Evolutionary conservation across 1,284 basidiomycete species (phyloP).

Genomic region (Leccinum griseonigrum): DNA sequence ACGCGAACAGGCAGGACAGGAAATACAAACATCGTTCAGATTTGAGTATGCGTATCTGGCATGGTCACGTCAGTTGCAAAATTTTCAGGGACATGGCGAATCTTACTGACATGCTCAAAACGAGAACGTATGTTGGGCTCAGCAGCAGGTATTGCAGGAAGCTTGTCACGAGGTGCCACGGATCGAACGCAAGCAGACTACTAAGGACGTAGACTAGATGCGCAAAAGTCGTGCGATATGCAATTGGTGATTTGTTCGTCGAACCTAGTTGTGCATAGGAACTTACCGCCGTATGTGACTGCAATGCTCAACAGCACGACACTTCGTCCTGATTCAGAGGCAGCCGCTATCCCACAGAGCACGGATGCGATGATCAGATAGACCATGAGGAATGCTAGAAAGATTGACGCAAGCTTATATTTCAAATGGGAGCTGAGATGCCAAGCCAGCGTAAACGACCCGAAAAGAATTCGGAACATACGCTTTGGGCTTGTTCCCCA

Average conservation of each 20-base stretch:
- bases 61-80: slow-evolving; percentile 1
- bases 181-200: slow-evolving; percentile 88
- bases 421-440: slow-evolving; percentile 71
- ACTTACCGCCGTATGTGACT: slow-evolving; percentile 81
- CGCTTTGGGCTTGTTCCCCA: slow-evolving; percentile 95
- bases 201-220: slow-evolving; percentile 66
- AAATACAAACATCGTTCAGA: slow-evolving; percentile 62
- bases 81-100: background rate
- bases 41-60: slow-evolving; percentile 78
- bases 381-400: slow-evolving; percentile 77
- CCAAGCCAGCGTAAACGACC: background rate
- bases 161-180: slow-evolving; percentile 91
- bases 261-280: background rate
- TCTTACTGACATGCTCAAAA: slow-evolving; percentile 73
- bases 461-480: slow-evolving; percentile 35
- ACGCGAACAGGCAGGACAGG: background rate
- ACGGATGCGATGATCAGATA: slow-evolving; percentile 81
- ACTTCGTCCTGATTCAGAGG: slow-evolving; percentile 58
- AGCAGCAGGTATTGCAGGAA: slow-evolving; percentile 88
- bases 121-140: slow-evolving; percentile 85
- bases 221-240: background rate
- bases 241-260: slow-evolving; percentile 4
- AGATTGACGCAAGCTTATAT: slow-evolving; percentile 77
- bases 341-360: slow-evolving; percentile 71
- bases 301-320: slow-evolving; percentile 82